A percentile compares a stretch with the other conserved stretches of the same genome.
phyloP scores from a whole-genome alignment of 306 rosid genomes.

The Corylus americana region DNA sequence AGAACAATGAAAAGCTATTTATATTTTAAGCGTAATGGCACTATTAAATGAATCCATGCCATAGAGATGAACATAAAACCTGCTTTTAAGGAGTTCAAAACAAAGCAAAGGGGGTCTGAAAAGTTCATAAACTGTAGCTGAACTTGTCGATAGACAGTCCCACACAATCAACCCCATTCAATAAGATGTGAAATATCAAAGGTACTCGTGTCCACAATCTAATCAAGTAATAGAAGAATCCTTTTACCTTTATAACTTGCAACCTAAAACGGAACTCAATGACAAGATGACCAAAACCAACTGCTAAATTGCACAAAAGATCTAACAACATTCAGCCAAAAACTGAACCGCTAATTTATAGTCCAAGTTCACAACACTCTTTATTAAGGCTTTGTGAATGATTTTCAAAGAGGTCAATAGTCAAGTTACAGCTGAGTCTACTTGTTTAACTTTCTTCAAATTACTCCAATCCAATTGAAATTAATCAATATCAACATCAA shows the following conservation, averaged over 20 bases:
- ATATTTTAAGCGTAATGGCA: neutral
- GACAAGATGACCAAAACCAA: neutral
- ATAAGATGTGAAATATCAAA: neutral
- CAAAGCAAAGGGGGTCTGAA: neutral
- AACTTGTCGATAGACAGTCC: neutral
- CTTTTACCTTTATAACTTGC: neutral
- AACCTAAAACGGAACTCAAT: neutral
- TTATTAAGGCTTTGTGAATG: neutral
- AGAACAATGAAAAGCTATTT: neutral
- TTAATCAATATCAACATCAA: too few species aligned
- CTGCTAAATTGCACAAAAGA: neutral
- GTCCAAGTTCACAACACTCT: neutral
- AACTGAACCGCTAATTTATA: neutral
- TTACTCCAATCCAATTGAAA: too few species aligned
- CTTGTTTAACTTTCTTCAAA: too few species aligned
- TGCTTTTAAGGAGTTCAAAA: neutral
- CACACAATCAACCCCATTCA: neutral
- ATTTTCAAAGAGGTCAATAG: neutral
- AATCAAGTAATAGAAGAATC: neutral
- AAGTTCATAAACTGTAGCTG: neutral
- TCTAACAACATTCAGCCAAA: neutral
- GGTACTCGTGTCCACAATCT: neutral
- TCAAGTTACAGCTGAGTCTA: too few species aligned
- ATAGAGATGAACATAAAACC: neutral
- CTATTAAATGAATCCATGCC: neutral